Percentiles rank a stretch among this genome's conserved stretches.
Evolutionary conservation across 2,329 filamentous ascomycete species (phyloP).

Genomic region (Alternaria sp.): DNA sequence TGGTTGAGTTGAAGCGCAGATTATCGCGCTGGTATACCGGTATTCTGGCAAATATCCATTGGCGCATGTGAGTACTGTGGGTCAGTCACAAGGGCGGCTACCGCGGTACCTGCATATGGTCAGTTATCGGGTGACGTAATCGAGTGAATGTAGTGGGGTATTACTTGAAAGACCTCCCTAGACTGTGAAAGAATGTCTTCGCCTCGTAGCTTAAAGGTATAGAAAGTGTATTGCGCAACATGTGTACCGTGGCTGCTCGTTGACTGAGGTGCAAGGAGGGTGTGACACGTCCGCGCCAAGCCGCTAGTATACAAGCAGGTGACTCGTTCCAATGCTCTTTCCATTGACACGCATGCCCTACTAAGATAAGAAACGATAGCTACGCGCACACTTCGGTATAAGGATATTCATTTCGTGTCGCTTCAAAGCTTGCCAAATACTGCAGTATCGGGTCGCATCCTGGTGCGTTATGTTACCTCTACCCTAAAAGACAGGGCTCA

Average conservation of each 20-base stretch:
- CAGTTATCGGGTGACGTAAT: neutral
- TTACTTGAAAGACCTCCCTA: neutral
- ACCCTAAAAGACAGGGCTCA: neutral
- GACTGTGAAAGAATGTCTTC: neutral
- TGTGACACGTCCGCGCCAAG: conserved; percentile 18
- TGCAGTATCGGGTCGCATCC: neutral
- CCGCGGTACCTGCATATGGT: conserved; percentile 10
- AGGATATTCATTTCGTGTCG: neutral
- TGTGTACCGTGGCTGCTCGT: neutral
- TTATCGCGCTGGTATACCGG: neutral
- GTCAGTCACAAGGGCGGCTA: conserved; percentile 8
- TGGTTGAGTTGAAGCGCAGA: neutral
- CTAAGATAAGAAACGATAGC: neutral
- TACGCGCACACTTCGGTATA: neutral
- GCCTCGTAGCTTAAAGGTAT: neutral
- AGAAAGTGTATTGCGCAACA: neutral
- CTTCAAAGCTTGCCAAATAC: neutral
- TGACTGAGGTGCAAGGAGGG: conserved; percentile 5
- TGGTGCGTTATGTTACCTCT: neutral
- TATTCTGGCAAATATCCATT: neutral
- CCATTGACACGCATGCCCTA: neutral
- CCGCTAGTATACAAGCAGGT: conserved; percentile 8
- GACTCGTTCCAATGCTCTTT: conserved; percentile 3
- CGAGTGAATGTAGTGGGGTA: conserved; percentile 1
- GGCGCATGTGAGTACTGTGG: conserved; percentile 5